A percentile compares a stretch with the other conserved stretches of the same genome.
Evolutionary conservation across 2,329 filamentous ascomycete genomes (phyloP).

Genomic region (Penicillium crustosum): DNA sequence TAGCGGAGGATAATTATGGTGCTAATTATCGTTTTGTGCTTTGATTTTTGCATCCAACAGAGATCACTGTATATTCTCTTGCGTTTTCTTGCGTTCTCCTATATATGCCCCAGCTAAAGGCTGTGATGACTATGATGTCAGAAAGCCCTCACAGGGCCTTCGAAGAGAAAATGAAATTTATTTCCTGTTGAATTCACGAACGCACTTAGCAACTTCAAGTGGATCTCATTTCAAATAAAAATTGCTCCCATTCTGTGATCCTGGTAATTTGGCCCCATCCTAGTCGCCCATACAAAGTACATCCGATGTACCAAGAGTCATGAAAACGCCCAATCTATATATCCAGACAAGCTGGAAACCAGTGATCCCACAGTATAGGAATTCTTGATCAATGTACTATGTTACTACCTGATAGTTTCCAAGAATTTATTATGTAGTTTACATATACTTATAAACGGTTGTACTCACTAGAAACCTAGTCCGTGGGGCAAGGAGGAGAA

Average conservation of each 20-base stretch:
- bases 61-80: not conserved
- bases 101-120: not conserved
- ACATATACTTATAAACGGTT: not conserved
- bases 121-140: not conserved
- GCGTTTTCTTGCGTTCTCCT: not conserved
- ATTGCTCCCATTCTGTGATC: not conserved
- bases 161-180: not conserved
- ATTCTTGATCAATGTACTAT: not conserved
- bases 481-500: not conserved
- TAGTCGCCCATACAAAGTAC: not conserved
- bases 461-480: not conserved
- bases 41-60: conserved; percentile 14
- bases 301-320: not conserved
- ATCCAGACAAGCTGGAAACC: not conserved
- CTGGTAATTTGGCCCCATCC: not conserved
- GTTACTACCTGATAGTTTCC: not conserved
- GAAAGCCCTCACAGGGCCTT: not conserved
- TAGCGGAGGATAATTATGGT: conserved; percentile 44
- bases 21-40: conserved; percentile 40
- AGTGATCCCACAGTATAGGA: not conserved
- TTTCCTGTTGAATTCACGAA: not conserved
- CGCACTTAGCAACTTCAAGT: not conserved
- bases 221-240: not conserved
- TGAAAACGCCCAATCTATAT: not conserved
- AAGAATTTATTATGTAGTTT: not conserved